A percentile compares a stretch with the other conserved stretches of the same genome.
These are phyloP conservation scores for Russula abietina DNA, from an alignment of 768 basidiomycete genomes.

Conservation along the genomic window DNA sequence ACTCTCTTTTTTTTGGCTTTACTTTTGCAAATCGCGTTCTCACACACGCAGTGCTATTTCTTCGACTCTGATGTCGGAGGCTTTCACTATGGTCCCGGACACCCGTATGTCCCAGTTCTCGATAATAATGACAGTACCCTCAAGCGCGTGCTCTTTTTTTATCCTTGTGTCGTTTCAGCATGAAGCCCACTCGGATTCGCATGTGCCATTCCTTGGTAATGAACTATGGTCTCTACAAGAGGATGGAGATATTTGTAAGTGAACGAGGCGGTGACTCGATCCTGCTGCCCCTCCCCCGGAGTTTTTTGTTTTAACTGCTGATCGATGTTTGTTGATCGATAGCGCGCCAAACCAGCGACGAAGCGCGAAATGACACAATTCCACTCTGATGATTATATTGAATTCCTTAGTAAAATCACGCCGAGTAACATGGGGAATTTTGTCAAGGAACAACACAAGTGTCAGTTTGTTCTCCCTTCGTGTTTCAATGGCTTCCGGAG, in stretches of 20 bases:
- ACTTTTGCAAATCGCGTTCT: background rate
- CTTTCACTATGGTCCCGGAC: constrained; percentile 98
- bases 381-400: constrained; percentile 98
- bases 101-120: constrained; percentile 53
- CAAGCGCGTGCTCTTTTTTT: constrained; percentile 20
- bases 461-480: constrained; percentile 39
- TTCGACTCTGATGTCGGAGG: constrained; percentile 99
- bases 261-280: background rate
- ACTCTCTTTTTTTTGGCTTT: background rate
- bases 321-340: constrained; percentile 11
- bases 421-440: constrained; percentile 94
- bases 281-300: no score
- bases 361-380: constrained; percentile 99
- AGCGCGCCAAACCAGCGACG: constrained; percentile 99
- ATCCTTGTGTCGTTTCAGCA: constrained; percentile 40
- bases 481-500: background rate
- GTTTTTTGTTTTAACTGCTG: background rate
- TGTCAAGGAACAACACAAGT: constrained; percentile 93
- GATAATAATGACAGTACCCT: background rate
- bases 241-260: constrained; percentile 99
- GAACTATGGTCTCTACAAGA: constrained; percentile 99
- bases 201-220: constrained; percentile 99
- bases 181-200: constrained; percentile 97
- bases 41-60: constrained; percentile 79
- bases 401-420: constrained; percentile 89